A percentile compares a stretch with the other conserved stretches of the same genome.
Evolutionary conservation across 2,329 filamentous ascomycete genomes (phyloP).

Genomic region (Aurifilum marmelostoma): DNA sequence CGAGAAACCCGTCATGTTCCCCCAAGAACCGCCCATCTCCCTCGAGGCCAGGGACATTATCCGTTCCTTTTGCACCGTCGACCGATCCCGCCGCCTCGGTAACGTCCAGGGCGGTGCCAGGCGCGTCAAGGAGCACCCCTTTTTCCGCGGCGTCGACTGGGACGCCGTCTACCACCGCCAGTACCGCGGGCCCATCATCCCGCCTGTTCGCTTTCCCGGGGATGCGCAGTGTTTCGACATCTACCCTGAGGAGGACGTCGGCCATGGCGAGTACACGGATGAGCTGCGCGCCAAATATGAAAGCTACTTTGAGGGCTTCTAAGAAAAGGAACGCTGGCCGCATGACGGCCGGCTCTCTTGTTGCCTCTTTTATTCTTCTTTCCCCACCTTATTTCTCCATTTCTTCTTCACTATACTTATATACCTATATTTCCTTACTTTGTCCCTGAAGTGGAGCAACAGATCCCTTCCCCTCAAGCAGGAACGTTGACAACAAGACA

Average conservation of each 20-base stretch:
- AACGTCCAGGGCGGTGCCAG: conserved; percentile 76
- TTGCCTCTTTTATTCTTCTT: neutral
- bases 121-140: conserved; percentile 74
- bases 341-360: neutral
- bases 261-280: conserved; percentile 67
- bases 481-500: too few species aligned
- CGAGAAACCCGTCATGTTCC: conserved; percentile 76
- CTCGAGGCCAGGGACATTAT: conserved; percentile 75
- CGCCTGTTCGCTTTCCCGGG: conserved; percentile 71
- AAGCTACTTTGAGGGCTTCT: conserved; percentile 73
- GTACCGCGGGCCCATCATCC: conserved; percentile 71
- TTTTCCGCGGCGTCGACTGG: conserved; percentile 76
- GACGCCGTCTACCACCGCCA: conserved; percentile 68
- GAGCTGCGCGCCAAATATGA: conserved; percentile 73
- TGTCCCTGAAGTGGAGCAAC: neutral
- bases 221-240: conserved; percentile 82
- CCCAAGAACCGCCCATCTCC: conserved; percentile 67
- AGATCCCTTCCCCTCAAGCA: too few species aligned
- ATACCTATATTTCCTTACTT: neutral
- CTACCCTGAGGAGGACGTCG: conserved; percentile 76
- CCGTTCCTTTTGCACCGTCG: conserved; percentile 74
- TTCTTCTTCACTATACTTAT: neutral
- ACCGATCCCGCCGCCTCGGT: conserved; percentile 76
- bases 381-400: too few species aligned
- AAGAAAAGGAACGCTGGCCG: conserved; percentile 32